These are phyloP conservation scores for Citrus trifoliata DNA, from an alignment of 345 rosid genomes.

Conservation along the genomic window DNA sequence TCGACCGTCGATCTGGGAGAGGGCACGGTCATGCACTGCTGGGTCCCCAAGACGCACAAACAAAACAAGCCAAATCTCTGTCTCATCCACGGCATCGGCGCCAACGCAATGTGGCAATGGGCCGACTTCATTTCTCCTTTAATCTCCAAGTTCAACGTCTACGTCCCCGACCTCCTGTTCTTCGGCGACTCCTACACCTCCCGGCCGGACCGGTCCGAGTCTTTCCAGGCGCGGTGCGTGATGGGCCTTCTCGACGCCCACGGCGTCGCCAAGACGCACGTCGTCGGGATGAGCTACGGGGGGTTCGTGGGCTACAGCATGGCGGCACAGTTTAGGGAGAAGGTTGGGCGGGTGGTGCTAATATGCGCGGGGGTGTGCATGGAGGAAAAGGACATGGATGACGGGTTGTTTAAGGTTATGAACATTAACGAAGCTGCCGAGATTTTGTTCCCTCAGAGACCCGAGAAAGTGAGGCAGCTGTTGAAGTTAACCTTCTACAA, in stretches of 20 bases:
- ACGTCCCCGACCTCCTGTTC: slow-evolving; percentile 84
- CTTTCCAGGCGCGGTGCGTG: slow-evolving; percentile 74
- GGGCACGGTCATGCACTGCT: slow-evolving; percentile 82
- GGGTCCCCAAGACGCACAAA: slow-evolving; percentile 57
- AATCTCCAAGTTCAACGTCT: slow-evolving; percentile 65
- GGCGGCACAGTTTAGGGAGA: slow-evolving; percentile 73
- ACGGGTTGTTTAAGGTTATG: slow-evolving; percentile 61
- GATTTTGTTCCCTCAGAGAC: slow-evolving; percentile 62
- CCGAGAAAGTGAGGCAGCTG: slow-evolving; percentile 51
- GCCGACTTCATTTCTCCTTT: slow-evolving; percentile 47
- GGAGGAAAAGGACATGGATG: slow-evolving; percentile 78
- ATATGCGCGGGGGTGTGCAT: slow-evolving; percentile 79
- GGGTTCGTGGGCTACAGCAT: slow-evolving; percentile 80
- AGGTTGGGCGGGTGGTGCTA: slow-evolving; percentile 58
- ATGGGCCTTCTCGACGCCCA: slow-evolving; percentile 48
- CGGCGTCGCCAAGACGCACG: slow-evolving; percentile 39
- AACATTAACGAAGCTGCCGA: slow-evolving; percentile 53
- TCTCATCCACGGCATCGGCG: slow-evolving; percentile 87
- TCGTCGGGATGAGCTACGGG: slow-evolving; percentile 83
- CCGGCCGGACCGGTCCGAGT: slow-evolving; percentile 60
- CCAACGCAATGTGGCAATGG: slow-evolving; percentile 99
- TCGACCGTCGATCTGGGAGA: slow-evolving; percentile 71
- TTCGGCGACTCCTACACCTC: slow-evolving; percentile 88
- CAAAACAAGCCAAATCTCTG: slow-evolving; percentile 49
- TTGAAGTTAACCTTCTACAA: slow-evolving; percentile 52